Evolutionary conservation across 192 early-diverging fungal species (phyloP), one percentile per base, ranked within the genome.

Genomic region (Backusella parvicylindrica): DNA sequence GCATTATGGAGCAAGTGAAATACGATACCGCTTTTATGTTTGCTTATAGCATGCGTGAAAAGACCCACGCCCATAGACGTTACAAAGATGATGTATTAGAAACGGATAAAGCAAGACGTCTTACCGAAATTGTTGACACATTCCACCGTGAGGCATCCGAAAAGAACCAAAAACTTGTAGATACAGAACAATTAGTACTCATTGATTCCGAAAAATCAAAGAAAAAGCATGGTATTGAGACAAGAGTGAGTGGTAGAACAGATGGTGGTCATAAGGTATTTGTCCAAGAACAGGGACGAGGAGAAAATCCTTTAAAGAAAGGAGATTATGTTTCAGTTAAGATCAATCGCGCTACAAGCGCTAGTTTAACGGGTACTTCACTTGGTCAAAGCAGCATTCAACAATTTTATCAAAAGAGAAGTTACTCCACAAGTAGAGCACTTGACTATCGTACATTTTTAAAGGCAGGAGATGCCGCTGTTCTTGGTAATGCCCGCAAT

Each of bases 1-100:
- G 82, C 11, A 23, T 89, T 77, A 92, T 93, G 91, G 74, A 87
- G 33, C 70, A 81, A 6, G 91, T 93, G 1, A 86, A 86, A 37
- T 93, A 89, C 31, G 92, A 93, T 75, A 88, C 84, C 71, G 92
- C 92, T 0, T 93, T 90, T 65, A 93, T 93, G 92, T 93, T 93
- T 84, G 90, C 89, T 7, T 93, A 93, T 77, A 78, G 90, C 71
- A 91, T 91, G 84, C 87, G 92, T 49, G 91, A 92, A 76, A 86
- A 86, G 38, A 93, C 92, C 5, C 91, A 92, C 65, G 92, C 92
- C 4, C 91, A 91, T 71, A 87, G 92, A 33, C 81, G 83, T 43
- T 87, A 86, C 56, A 60, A 83, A 36, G 92, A 93, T 70, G 88
- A 93, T 80, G 91, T 93, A 23, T 84, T 86, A 15, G 86, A 82